Evolutionary conservation across 2,329 filamentous ascomycete genomes (phyloP).

Genomic region (Fusarium haematococcum): DNA sequence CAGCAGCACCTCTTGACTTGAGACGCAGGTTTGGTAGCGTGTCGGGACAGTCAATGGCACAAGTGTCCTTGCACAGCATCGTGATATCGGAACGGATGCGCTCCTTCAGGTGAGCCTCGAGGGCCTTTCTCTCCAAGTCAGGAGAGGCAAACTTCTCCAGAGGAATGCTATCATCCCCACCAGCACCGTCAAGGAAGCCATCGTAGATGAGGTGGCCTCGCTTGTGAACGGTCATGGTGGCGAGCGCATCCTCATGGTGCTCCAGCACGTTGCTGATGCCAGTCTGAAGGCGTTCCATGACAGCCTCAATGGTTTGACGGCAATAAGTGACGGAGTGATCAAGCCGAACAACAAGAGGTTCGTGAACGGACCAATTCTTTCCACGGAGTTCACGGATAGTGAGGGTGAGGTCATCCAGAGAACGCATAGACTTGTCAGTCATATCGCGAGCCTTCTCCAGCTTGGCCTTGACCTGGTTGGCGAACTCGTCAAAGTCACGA

Average conservation of each 20-base stretch:
- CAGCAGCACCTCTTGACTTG: conserved; percentile 32
- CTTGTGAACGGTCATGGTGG: conserved; percentile 61
- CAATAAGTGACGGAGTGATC: conserved; percentile 56
- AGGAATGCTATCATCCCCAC: conserved; percentile 48
- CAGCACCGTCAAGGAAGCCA: conserved; percentile 46
- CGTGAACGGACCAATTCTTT: conserved; percentile 58
- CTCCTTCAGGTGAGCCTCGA: conserved; percentile 56
- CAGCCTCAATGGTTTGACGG: conserved; percentile 59
- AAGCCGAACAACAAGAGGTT: conserved; percentile 60
- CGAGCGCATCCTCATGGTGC: conserved; percentile 58
- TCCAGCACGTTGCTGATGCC: conserved; percentile 62
- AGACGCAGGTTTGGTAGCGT: conserved; percentile 44
- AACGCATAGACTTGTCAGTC: conserved; percentile 55
- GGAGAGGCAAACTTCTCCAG: conserved; percentile 48
- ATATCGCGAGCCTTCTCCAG: conserved; percentile 54
- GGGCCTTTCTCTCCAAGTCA: conserved; percentile 52
- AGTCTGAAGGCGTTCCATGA: conserved; percentile 64
- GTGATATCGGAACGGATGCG: conserved; percentile 62
- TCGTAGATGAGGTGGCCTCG: conserved; percentile 62
- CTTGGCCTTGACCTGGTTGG: conserved; percentile 52
- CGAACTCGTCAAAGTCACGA: conserved; percentile 59
- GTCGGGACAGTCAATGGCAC: conserved; percentile 53
- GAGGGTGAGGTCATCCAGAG: conserved; percentile 62
- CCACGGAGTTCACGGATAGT: conserved; percentile 60
- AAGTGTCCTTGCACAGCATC: conserved; percentile 64